Conservation (phyloP, 179 eudicot species). For the Beta macrorhiza region DNA sequence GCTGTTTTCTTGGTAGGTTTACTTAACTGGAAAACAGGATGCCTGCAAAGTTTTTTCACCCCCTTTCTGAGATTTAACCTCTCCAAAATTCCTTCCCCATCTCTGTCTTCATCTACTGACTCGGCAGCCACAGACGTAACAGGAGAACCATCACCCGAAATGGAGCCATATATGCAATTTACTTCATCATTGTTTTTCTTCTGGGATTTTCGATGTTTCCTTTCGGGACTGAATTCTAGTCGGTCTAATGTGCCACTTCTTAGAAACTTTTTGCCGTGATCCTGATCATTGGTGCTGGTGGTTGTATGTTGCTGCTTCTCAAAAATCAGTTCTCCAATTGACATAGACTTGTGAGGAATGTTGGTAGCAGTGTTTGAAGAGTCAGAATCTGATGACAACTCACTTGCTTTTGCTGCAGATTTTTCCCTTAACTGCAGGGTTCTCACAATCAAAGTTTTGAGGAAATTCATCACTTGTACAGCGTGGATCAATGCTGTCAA, state of each 20-base stretch:
- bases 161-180: constrained; percentile 20
- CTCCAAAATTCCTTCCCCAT: constrained; percentile 52
- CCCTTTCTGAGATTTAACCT: constrained; percentile 52
- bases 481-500: constrained; percentile 89
- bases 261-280: constrained; percentile 23
- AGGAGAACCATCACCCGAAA: constrained; percentile 25
- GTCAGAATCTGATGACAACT: constrained; percentile 19
- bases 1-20: constrained; percentile 49
- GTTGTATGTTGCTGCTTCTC: not conserved
- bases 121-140: constrained; percentile 9
- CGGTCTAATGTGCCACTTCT: constrained; percentile 43
- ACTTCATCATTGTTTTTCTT: constrained; percentile 29
- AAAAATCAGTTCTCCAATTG: constrained; percentile 25
- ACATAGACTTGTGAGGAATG: constrained; percentile 21
- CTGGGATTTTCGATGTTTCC: constrained; percentile 35
- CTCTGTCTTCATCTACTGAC: constrained; percentile 31
- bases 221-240: constrained; percentile 40
- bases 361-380: constrained; percentile 8
- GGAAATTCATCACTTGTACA: constrained; percentile 90
- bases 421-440: constrained; percentile 55
- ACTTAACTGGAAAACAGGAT: constrained; percentile 71
- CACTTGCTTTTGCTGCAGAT: constrained; percentile 17
- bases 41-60: constrained; percentile 59
- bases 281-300: not conserved
- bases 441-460: constrained; percentile 61